These are phyloP conservation scores for Knufia fluminis DNA, from an alignment of 2,329 filamentous ascomycete species.

Conservation along the genomic window DNA sequence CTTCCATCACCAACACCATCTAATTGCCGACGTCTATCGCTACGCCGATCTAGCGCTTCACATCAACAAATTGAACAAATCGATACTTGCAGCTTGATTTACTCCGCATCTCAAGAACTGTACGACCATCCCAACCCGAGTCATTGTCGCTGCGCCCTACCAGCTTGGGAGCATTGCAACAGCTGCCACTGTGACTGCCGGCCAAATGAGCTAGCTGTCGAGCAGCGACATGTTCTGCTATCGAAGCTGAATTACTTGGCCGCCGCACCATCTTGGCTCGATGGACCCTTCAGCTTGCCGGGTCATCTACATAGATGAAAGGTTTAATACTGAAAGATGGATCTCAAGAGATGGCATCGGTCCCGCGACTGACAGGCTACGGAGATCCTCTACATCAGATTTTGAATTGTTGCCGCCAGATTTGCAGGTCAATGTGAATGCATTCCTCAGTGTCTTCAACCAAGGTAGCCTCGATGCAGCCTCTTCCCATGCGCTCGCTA, in stretches of 20 bases:
- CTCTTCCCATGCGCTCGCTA: neutral
- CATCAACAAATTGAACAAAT: too few relatives aligned
- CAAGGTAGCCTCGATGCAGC: constrained; percentile 34
- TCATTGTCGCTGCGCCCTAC: neutral
- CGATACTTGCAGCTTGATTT: too few relatives aligned
- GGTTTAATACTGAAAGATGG: constrained; percentile 37
- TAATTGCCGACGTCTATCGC: neutral
- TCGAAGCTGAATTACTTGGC: neutral
- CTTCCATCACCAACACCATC: neutral
- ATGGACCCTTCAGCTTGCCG: constrained; percentile 36
- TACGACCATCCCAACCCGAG: neutral
- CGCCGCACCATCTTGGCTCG: constrained; percentile 3
- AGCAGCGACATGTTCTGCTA: constrained; percentile 1
- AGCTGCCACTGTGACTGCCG: neutral
- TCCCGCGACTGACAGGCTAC: constrained; percentile 1
- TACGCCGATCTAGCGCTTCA: too few relatives aligned
- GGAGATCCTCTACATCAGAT: constrained; percentile 23
- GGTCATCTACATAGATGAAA: constrained; percentile 39
- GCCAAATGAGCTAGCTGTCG: constrained; percentile 3
- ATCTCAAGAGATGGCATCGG: constrained; percentile 27
- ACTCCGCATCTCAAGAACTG: neutral
- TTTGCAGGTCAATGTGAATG: constrained; percentile 40
- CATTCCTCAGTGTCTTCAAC: constrained; percentile 43
- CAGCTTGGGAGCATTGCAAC: neutral
- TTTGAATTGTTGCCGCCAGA: constrained; percentile 35